Base-by-base conservation (phyloP, 2,329 filamentous ascomycete species). In the Epichloe brachyelytri region DNA sequence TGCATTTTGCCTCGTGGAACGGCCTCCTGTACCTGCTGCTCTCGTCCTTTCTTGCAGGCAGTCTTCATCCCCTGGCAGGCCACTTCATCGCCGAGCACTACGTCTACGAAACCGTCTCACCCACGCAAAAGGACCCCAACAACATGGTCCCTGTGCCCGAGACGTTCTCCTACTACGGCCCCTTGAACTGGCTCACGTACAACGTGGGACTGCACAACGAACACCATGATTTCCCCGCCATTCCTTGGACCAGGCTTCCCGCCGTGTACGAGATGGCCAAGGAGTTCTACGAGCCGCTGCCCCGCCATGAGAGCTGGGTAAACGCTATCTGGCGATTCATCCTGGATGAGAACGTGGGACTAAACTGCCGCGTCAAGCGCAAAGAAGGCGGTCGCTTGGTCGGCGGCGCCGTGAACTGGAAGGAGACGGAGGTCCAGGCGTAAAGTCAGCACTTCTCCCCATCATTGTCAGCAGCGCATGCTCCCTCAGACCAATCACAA, bases 41-140 rank as follows among this genome's bases (percentile, higher is more conserved):
- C 58, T 93, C 85, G 62, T 93, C 87, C 48, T 97, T 98, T 76
- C 78, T 98, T 3, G 93, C 93, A 1, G 93, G 93, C 37, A 91
- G 85, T 45, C 77, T 98, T 34, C 93, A 98, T 71, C 93, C 93
- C 3, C 88, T 91, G 53, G 93, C 93, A 0, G 93, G 88, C 43
- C 93, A 98, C 72, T 98, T 98, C 75, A 98, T 98, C 68, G 90
- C 93, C 52, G 93, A 98, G 73, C 93, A 98, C 70, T 91, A 91
- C 70, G 85, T 91, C 58, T 90, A 88, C 63, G 75, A 82, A 59
- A 81, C 79, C 48, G 72, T 79, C 59, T 72, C 72, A 14, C 73
- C 76, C 17, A 70, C 73, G 10, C 76, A 79, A 52, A 69, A 65
- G 49, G 69, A 83, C 57, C 78, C 82, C 1, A 69, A 74, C 22